Evolutionary conservation across 148 eudicot species (phyloP), one percentile per base, ranked within the genome.

Genomic region (Limonium bicolor): DNA sequence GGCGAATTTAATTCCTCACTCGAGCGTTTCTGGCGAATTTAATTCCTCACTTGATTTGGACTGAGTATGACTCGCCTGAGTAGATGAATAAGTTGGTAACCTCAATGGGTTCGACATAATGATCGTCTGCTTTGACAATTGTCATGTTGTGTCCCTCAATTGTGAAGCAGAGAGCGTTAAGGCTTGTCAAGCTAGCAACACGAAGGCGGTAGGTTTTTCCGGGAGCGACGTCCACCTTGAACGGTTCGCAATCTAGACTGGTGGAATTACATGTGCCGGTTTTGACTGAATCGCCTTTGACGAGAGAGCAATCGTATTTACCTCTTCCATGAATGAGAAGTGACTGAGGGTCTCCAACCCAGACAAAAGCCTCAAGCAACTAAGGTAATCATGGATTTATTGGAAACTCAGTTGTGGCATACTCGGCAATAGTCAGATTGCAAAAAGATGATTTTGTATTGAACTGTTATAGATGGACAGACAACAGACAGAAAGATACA

Each of bases 81-180:
- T 87, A 87, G 32, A 87, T 73, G 62, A 73, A 87, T 2, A 87
- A 54, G 54, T 74, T 87, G 23, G 73, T 55, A 2, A 79, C 80
- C 0, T 55, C 73, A 46, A 87, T 78, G 28, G 94, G 96, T 32
- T 87, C 82, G 0, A 87, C 86, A 20, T 71, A 58, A 47, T 71
- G 66, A 2, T 94, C 94, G 37, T 87, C 90, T 6, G 88, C 77
- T 48, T 82, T 85, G 6, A 87, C 86, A 0, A 87, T 72, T 0
- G 96, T 87, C 94, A 87, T 70, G 41, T 69, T 79, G 41, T 87
- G 94, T 16, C 86, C 96, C 93, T 82, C 86, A n/a, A 82, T 79
- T 58, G 68, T 85, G 31, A 87, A 87, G 50, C 69, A 76, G 16
- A 87, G 71, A 2, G 90, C 90, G 0, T 85, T 60, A 27, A 87